Percentiles rank a stretch among this genome's conserved stretches.
These are phyloP conservation scores for Scorias spongiosa DNA, from an alignment of 2,329 filamentous ascomycete species.

Conservation along the genomic window DNA sequence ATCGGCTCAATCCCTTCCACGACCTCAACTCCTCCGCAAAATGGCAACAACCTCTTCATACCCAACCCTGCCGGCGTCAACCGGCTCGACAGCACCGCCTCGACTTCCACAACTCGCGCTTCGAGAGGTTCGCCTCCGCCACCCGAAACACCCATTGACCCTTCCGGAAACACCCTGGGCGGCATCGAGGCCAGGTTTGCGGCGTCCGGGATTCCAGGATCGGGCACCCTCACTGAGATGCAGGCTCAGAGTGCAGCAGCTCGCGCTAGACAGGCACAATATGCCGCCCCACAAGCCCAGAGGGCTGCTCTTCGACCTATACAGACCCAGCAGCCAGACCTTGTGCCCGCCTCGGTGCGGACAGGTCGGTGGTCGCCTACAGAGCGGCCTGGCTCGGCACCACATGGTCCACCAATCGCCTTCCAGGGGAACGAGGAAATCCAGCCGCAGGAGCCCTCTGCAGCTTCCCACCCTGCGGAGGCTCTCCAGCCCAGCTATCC, in stretches of 20 bases:
- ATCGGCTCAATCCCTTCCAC: conserved; percentile 12
- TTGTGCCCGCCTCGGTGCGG: conserved; percentile 23
- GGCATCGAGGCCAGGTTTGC: conserved; percentile 88
- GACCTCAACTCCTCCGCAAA: conserved; percentile 7
- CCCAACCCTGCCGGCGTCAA: conserved; percentile 41
- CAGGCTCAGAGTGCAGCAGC: conserved; percentile 65
- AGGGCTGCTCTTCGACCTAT: conserved; percentile 30
- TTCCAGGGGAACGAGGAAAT: conserved; percentile 76
- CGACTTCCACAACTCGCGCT: conserved; percentile 81
- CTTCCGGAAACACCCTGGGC: conserved; percentile 26
- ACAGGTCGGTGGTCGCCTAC: conserved; percentile 86
- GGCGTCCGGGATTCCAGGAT: conserved; percentile 76
- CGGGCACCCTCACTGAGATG: conserved; percentile 64
- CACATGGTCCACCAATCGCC: conserved; percentile 77
- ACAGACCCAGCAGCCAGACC: conserved; percentile 4
- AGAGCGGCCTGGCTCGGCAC: conserved; percentile 69
- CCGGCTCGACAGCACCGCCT: conserved; percentile 65
- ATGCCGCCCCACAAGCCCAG: conserved; percentile 32
- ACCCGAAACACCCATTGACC: conserved; percentile 71
- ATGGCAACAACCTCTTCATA: conserved; percentile 29
- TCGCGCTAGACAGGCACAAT: conserved; percentile 66
- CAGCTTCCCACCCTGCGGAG: conserved; percentile 9
- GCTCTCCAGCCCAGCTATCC: conserved; percentile 24
- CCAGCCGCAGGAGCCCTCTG: conserved; percentile 15
- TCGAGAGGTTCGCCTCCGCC: conserved; percentile 87